Percentiles rank a stretch among this genome's conserved stretches.
phyloP scores from a whole-genome alignment of 805 yeast species.

The Wickerhamiella azyma region DNA sequence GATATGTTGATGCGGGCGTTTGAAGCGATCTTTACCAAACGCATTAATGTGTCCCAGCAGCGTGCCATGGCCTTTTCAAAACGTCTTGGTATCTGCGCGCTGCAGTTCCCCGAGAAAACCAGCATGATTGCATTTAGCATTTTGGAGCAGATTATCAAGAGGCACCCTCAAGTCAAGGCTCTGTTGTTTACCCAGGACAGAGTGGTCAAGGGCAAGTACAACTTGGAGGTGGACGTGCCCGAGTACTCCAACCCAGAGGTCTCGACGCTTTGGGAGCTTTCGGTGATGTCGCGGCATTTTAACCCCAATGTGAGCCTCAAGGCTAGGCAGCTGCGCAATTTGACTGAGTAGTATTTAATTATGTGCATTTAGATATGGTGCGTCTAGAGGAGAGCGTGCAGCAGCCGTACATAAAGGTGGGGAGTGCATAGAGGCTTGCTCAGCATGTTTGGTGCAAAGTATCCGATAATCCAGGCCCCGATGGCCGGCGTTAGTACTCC shows the following conservation, averaged over 20 bases:
- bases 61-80: constrained; percentile 55
- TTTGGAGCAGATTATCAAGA: constrained; percentile 56
- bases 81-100: constrained; percentile 49
- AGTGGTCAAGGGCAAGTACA: constrained; percentile 65
- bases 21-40: constrained; percentile 53
- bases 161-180: constrained; percentile 60
- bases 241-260: constrained; percentile 76
- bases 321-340: constrained; percentile 5
- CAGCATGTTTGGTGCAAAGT: neutral
- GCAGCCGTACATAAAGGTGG: too few species aligned
- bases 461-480: constrained; percentile 10
- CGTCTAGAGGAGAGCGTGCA: too few species aligned
- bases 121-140: constrained; percentile 65
- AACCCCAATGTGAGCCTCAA: constrained; percentile 48
- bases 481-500: constrained; percentile 9
- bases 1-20: constrained; percentile 67
- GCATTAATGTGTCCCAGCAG: constrained; percentile 34
- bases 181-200: constrained; percentile 81
- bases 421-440: neutral
- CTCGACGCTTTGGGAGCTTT: constrained; percentile 83
- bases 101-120: constrained; percentile 82
- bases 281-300: constrained; percentile 66
- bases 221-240: constrained; percentile 48
- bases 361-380: too few species aligned
- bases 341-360: constrained; percentile 1